These are phyloP conservation scores for Pythium utonaiense DNA, from an alignment of 352 stramenopile species.

Conservation along the genomic window DNA sequence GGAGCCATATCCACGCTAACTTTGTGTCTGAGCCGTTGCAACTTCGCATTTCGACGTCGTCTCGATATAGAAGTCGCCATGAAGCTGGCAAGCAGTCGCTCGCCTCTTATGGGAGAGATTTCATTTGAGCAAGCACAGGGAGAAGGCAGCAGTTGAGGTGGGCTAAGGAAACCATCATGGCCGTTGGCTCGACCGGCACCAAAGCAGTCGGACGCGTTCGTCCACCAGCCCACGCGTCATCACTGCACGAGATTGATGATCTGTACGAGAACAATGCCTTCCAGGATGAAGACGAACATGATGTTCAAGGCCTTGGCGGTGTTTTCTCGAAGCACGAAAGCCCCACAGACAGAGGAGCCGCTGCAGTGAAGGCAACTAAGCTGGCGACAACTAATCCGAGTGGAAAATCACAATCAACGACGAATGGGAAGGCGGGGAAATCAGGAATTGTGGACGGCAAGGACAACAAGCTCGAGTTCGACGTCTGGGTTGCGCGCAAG, in stretches of 20 bases:
- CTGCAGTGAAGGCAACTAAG: conserved; percentile 11
- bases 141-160: background rate
- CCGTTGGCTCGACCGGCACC: background rate
- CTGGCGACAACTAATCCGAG: background rate
- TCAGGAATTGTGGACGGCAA: background rate
- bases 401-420: conserved; percentile 8
- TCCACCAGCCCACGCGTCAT: conserved; percentile 20
- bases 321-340: conserved; percentile 4
- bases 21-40: conserved; percentile 1
- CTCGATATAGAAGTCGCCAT: background rate
- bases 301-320: background rate
- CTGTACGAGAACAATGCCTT: conserved; percentile 81
- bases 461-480: conserved; percentile 52
- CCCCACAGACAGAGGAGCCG: background rate
- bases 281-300: conserved; percentile 41
- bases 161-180: conserved; percentile 2
- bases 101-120: background rate
- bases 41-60: background rate
- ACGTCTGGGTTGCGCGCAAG: conserved; percentile 82
- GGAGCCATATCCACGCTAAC: no score
- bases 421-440: background rate
- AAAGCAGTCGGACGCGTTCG: conserved; percentile 7
- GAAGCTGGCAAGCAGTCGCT: background rate
- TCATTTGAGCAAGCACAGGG: background rate
- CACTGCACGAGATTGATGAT: conserved; percentile 64